phyloP scores from a whole-genome alignment of 208 protist species.

The Wallacemonas sp. region DNA sequence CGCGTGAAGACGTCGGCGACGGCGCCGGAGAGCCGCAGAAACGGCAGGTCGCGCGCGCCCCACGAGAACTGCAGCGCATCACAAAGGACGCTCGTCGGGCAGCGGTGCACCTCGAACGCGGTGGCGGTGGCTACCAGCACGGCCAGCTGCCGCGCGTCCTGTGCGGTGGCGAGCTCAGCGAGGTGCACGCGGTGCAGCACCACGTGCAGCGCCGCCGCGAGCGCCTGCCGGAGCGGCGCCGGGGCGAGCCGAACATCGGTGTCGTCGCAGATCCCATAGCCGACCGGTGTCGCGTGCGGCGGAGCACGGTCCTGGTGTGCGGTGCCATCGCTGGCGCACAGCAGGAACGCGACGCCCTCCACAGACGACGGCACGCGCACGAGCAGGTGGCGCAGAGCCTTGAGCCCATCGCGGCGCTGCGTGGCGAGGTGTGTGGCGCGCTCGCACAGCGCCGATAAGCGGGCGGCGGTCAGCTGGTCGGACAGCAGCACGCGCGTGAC shows the following conservation, averaged over 20 bases:
- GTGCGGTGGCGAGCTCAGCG: slow-evolving; percentile 5
- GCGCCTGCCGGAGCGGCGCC: background rate
- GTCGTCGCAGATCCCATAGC: background rate
- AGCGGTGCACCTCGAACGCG: slow-evolving; percentile 1
- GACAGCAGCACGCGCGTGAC: slow-evolving; percentile 32
- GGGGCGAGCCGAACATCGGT: background rate
- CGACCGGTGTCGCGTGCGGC: background rate
- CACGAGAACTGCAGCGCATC: slow-evolving; percentile 62
- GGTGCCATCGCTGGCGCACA: slow-evolving; percentile 5
- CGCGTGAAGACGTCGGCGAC: slow-evolving; percentile 47
- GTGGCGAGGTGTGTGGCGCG: slow-evolving; percentile 2
- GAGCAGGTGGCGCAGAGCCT: slow-evolving; percentile 24
- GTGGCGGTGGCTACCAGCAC: background rate
- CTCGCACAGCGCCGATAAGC: slow-evolving; percentile 38
- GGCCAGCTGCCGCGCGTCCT: slow-evolving; percentile 4
- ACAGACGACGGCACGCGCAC: slow-evolving; percentile 31
- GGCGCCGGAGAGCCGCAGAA: slow-evolving; percentile 44
- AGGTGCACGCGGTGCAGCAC: slow-evolving; percentile 4
- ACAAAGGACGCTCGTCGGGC: slow-evolving; percentile 47
- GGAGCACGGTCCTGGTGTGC: background rate
- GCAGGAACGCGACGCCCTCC: slow-evolving; percentile 36
- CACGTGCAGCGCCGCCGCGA: background rate
- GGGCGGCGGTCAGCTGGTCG: slow-evolving; percentile 35
- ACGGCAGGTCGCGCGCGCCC: slow-evolving; percentile 60
- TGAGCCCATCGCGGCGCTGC: slow-evolving; percentile 3